Conservation (phyloP, 768 basidiomycete species). For the Sarcodon sp. region DNA sequence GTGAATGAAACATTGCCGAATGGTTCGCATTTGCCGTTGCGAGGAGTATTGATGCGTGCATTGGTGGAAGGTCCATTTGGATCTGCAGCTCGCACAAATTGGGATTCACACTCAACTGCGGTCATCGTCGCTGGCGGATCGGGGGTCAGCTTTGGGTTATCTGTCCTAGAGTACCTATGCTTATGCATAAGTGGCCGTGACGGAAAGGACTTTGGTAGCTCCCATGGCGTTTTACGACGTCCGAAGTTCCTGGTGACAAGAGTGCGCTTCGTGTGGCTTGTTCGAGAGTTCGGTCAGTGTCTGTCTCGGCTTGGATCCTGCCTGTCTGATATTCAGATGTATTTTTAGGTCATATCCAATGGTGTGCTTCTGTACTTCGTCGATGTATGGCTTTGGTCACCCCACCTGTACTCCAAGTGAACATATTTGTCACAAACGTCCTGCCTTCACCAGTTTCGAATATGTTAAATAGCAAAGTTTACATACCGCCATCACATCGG, state of each 20-base stretch:
- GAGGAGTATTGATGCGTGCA: slow-evolving; percentile 40
- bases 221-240: slow-evolving; percentile 28
- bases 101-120: slow-evolving; percentile 45
- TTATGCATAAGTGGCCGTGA: slow-evolving; percentile 44
- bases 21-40: slow-evolving; percentile 20
- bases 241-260: slow-evolving; percentile 31
- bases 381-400: slow-evolving; percentile 46
- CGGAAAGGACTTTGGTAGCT: slow-evolving; percentile 33
- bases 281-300: slow-evolving; percentile 58
- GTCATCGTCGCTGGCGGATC: slow-evolving; percentile 61
- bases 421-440: slow-evolving; percentile 64
- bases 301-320: slow-evolving; percentile 3
- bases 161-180: slow-evolving; percentile 53
- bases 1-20: slow-evolving; percentile 17
- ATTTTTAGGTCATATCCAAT: slow-evolving; percentile 53
- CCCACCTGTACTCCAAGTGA: slow-evolving; percentile 36
- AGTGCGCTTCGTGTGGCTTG: slow-evolving; percentile 66
- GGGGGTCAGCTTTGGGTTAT: slow-evolving; percentile 60
- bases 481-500: slow-evolving; percentile 24
- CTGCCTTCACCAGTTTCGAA: slow-evolving; percentile 11
- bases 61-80: slow-evolving; percentile 63
- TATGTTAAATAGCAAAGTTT: slow-evolving; percentile 3
- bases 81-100: slow-evolving; percentile 42
- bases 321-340: background rate
- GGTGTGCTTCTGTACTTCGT: slow-evolving; percentile 60